Evolutionary conservation across 108 stramenopile genomes (phyloP), one percentile per base, ranked within the genome.

Genomic region (Skeletonema tropicum): DNA sequence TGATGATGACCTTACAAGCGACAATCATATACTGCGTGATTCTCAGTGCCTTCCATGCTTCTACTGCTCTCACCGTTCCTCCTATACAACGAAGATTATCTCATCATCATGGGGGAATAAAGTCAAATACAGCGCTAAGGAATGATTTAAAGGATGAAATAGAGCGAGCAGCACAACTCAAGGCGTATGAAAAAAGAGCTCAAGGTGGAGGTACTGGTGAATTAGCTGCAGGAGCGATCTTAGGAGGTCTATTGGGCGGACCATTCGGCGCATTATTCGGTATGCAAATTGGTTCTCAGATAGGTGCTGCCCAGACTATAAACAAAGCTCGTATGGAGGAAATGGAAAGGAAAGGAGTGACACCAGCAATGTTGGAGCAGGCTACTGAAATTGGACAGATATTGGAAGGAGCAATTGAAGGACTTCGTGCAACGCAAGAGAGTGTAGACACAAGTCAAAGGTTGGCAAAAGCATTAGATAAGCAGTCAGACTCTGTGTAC

Each of bases 231-330:
- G 94, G 94, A 14, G 94, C 94, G 1, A 69, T 93, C 45, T 60
- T 95, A 7, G 94, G 94, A 25, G 86, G 89, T 10, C 67, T 95
- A 5, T 52, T 93, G 2, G 77, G 76, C 9, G 94, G 94, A 1
- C 94, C 94, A 7, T 93, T 95, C 41, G 94, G 94, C 68, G 86
- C 84, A 31, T 64, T 93, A 36, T 93, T 95, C 79, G 94, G 94
- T 5, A 90, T 92, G 3, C 84, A 90, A 45, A 85, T 95, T 25
- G 92, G 94, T 10, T 68, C 82, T 14, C 83, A 83, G 12, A 60
- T 92, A 19, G 94, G 92, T 10, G 66, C 74, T 5, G 60, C 77
- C 21, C 78, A 78, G 57, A 84, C 86, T 3, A 46, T 86, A 21
- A 85, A 92, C 52, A 78, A 76, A 74, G 94, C 90, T 6, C 71